phyloP scores from a whole-genome alignment of 345 rosid species.

The Carallia brachiata region DNA sequence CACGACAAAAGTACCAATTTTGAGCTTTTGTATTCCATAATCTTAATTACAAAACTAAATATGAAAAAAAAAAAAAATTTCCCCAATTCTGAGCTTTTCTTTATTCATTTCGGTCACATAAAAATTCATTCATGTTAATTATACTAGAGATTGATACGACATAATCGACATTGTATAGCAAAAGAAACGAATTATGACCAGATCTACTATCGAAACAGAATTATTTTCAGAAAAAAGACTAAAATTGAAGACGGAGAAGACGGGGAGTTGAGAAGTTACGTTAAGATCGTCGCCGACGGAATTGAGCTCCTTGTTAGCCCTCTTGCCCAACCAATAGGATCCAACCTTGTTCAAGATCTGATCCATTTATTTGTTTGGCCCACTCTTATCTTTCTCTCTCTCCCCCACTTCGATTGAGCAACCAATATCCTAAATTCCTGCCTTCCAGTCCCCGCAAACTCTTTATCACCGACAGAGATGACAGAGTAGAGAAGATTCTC shows the following conservation, averaged over 20 bases:
- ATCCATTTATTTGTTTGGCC: slow-evolving; percentile 50
- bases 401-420: not conserved
- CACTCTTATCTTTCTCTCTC: not conserved
- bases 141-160: too few species aligned
- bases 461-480: not conserved
- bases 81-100: too few species aligned
- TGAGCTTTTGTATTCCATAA: too few species aligned
- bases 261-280: slow-evolving; percentile 33
- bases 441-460: not conserved
- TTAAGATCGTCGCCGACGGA: slow-evolving; percentile 86
- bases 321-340: slow-evolving; percentile 72
- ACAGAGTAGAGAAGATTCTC: not conserved
- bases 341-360: slow-evolving; percentile 87
- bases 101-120: too few species aligned
- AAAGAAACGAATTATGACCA: not conserved
- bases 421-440: not conserved
- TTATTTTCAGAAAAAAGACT: not conserved
- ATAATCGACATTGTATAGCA: not conserved
- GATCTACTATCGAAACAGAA: not conserved
- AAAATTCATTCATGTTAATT: too few species aligned
- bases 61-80: too few species aligned
- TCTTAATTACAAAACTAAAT: too few species aligned
- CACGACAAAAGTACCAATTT: too few species aligned
- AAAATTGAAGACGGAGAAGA: not conserved
- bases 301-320: slow-evolving; percentile 72